A percentile compares a stretch with the other conserved stretches of the same genome.
phyloP scores from a whole-genome alignment of 768 basidiomycete genomes.

The Myochromella boudieri region DNA sequence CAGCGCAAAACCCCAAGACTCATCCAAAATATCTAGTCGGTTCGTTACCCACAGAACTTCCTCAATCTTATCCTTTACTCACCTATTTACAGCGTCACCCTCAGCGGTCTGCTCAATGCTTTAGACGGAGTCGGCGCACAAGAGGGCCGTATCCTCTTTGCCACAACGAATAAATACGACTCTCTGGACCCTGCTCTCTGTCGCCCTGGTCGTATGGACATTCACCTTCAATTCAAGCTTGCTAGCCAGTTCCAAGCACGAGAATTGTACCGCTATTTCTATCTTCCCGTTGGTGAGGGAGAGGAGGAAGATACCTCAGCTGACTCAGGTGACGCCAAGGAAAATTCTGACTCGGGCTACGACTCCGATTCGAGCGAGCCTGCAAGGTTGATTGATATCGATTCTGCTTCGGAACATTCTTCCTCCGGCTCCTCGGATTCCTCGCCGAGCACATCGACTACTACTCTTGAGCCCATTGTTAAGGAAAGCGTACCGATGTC shows the following conservation, averaged over 20 bases:
- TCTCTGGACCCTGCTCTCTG: slow-evolving; percentile 63
- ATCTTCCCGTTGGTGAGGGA: slow-evolving; percentile 31
- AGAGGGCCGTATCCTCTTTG: slow-evolving; percentile 69
- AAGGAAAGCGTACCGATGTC: no score
- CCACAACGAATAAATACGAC: slow-evolving; percentile 67
- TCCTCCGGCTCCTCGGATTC: no score
- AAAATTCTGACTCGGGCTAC: slow-evolving; percentile 10
- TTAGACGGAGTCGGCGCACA: slow-evolving; percentile 69
- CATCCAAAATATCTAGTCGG: no score
- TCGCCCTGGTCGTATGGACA: slow-evolving; percentile 68
- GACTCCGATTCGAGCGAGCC: neutral
- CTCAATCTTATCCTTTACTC: neutral
- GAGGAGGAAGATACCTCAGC: neutral
- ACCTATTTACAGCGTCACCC: slow-evolving; percentile 47
- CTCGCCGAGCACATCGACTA: no score
- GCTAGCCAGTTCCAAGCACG: slow-evolving; percentile 58
- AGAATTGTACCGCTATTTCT: slow-evolving; percentile 62
- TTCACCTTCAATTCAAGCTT: slow-evolving; percentile 63
- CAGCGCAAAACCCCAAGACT: no score
- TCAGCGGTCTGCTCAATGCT: slow-evolving; percentile 67
- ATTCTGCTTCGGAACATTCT: no score
- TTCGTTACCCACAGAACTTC: slow-evolving; percentile 1
- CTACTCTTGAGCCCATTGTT: no score
- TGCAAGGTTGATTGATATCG: no score
- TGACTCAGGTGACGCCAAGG: slow-evolving; percentile 13